Evolutionary conservation across 2,329 filamentous ascomycete species (phyloP).

Genomic region (Stachybotrys elegans): DNA sequence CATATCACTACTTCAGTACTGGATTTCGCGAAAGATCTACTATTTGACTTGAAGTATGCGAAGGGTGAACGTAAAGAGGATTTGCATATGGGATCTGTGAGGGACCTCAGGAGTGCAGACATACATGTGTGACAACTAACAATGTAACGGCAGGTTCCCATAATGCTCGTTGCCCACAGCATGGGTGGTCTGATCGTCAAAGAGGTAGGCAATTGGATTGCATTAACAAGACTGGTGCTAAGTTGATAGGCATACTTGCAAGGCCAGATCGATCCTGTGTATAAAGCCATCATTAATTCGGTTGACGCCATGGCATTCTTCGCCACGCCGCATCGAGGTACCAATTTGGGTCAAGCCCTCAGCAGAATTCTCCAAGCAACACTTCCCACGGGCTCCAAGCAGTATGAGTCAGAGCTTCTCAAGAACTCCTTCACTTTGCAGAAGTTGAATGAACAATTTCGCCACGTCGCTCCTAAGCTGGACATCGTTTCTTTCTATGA

Average conservation of each 20-base stretch:
- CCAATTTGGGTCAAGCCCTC: slow-evolving; percentile 29
- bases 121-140: background rate
- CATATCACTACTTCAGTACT: slow-evolving; percentile 20
- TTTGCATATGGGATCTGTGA: slow-evolving; percentile 14
- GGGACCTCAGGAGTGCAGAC: background rate
- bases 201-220: slow-evolving; percentile 5
- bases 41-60: slow-evolving; percentile 18
- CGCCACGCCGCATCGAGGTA: slow-evolving; percentile 35
- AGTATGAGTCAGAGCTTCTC: slow-evolving; percentile 33
- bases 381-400: slow-evolving; percentile 21
- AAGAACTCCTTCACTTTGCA: slow-evolving; percentile 27
- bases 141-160: slow-evolving; percentile 16
- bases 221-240: slow-evolving; percentile 8
- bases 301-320: slow-evolving; percentile 33
- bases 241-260: slow-evolving; percentile 26
- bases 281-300: slow-evolving; percentile 19
- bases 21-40: slow-evolving; percentile 26
- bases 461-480: slow-evolving; percentile 28
- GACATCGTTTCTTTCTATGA: slow-evolving; percentile 42
- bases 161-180: slow-evolving; percentile 39
- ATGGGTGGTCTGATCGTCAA: slow-evolving; percentile 37
- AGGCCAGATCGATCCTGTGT: slow-evolving; percentile 23
- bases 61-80: slow-evolving; percentile 15
- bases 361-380: slow-evolving; percentile 28
- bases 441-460: slow-evolving; percentile 40